Evolutionary conservation across 768 basidiomycete species (phyloP).

Genomic region (Collybiopsis luxurians): DNA sequence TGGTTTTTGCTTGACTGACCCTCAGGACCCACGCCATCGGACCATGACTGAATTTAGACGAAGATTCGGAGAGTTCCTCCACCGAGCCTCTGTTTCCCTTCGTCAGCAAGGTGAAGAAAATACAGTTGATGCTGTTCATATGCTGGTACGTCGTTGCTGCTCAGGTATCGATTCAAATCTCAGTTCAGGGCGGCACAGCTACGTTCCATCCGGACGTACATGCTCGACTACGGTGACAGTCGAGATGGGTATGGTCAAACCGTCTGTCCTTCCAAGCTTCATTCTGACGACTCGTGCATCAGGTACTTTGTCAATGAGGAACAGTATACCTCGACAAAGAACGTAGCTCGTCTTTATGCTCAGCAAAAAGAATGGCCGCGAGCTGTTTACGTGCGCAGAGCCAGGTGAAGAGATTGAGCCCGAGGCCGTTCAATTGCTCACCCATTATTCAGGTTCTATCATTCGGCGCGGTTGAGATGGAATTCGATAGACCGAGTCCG

Average conservation of each 20-base stretch:
- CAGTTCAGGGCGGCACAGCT: not conserved
- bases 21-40: conserved; percentile 60
- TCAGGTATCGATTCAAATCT: not conserved
- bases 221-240: conserved; percentile 76
- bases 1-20: conserved; percentile 67
- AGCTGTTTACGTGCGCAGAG: conserved; percentile 63
- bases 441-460: conserved; percentile 46
- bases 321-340: conserved; percentile 57
- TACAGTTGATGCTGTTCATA: conserved; percentile 77
- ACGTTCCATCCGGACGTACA: conserved; percentile 62
- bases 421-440: not conserved
- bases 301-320: conserved; percentile 61
- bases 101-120: conserved; percentile 76
- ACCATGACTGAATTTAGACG: conserved; percentile 55
- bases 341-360: conserved; percentile 63
- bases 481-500: conserved; percentile 69
- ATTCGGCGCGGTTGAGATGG: conserved; percentile 67
- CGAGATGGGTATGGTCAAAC: conserved; percentile 39
- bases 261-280: not conserved
- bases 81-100: conserved; percentile 64
- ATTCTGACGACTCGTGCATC: not conserved
- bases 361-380: conserved; percentile 78
- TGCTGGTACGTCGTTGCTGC: conserved; percentile 45
- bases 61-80: conserved; percentile 69
- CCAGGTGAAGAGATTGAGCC: conserved; percentile 42